Conservation (phyloP, 345 rosid genomes). For the Carallia brachiata region DNA sequence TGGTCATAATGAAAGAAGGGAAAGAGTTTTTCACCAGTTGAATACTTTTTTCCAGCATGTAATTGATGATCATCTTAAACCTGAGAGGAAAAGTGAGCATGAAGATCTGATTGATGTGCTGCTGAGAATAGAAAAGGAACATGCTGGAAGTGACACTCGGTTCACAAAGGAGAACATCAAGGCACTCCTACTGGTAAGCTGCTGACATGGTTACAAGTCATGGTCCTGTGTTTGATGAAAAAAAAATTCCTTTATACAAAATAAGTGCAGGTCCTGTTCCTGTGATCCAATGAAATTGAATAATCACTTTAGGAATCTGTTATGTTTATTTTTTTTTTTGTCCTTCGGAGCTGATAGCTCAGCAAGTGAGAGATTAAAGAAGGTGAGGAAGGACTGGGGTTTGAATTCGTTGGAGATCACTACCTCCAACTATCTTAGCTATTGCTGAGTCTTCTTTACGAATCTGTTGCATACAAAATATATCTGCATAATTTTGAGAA, state of each 20-base stretch:
- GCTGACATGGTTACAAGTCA: slow-evolving; percentile 1
- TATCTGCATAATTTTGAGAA: too few relatives aligned
- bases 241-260: too few relatives aligned
- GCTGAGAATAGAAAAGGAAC: slow-evolving; percentile 32
- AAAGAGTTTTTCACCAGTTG: slow-evolving; percentile 30
- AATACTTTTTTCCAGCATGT: slow-evolving; percentile 38
- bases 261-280: too few relatives aligned
- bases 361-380: too few relatives aligned
- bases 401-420: too few relatives aligned
- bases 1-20: slow-evolving; percentile 29
- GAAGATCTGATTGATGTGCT: slow-evolving; percentile 50
- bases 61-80: slow-evolving; percentile 40
- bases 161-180: slow-evolving; percentile 43
- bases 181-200: slow-evolving; percentile 46
- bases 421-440: too few relatives aligned
- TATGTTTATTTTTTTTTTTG: too few relatives aligned
- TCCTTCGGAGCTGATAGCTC: too few relatives aligned
- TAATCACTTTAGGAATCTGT: neutral
- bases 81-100: slow-evolving; percentile 9
- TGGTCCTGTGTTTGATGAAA: neutral
- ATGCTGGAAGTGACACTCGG: slow-evolving; percentile 12
- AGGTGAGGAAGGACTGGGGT: too few relatives aligned
- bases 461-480: too few relatives aligned
- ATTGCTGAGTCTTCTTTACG: too few relatives aligned
- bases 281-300: too few relatives aligned